Percentiles rank a stretch among this genome's conserved stretches.
Evolutionary conservation across 345 rosid genomes (phyloP).

Genomic region (Populus pruinosa): DNA sequence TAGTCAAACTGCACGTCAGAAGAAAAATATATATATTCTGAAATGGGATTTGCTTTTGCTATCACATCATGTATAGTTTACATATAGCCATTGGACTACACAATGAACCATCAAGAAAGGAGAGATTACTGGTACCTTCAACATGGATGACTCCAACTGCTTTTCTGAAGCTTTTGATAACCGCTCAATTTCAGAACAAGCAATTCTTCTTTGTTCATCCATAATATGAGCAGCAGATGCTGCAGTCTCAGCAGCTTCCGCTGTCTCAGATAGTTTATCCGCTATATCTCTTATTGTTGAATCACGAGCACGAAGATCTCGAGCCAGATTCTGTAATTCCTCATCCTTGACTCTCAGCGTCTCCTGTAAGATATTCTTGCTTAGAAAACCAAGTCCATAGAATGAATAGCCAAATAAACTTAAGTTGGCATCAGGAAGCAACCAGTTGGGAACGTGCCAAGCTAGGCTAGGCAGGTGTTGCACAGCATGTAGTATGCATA

Average conservation of each 20-base stretch:
- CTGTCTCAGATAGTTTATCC: conserved; percentile 84
- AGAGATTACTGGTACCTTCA: conserved; percentile 46
- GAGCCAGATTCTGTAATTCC: conserved; percentile 80
- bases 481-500: background rate
- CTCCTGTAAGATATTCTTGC: conserved; percentile 53
- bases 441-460: conserved; percentile 4
- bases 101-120: background rate
- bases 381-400: conserved; percentile 6
- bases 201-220: conserved; percentile 87
- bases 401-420: conserved; percentile 14
- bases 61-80: background rate
- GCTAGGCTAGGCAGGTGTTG: background rate
- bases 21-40: background rate
- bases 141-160: conserved; percentile 47
- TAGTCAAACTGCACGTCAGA: background rate
- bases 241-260: conserved; percentile 98
- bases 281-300: conserved; percentile 87
- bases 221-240: conserved; percentile 88
- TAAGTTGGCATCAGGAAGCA: background rate
- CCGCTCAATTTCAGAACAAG: conserved; percentile 72
- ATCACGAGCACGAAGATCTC: conserved; percentile 89
- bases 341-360: conserved; percentile 94
- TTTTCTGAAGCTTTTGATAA: conserved; percentile 55
- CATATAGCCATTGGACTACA: background rate
- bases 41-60: background rate